Conservation (phyloP, 805 yeast genomes). For the Yamadazyma tumulicola region DNA sequence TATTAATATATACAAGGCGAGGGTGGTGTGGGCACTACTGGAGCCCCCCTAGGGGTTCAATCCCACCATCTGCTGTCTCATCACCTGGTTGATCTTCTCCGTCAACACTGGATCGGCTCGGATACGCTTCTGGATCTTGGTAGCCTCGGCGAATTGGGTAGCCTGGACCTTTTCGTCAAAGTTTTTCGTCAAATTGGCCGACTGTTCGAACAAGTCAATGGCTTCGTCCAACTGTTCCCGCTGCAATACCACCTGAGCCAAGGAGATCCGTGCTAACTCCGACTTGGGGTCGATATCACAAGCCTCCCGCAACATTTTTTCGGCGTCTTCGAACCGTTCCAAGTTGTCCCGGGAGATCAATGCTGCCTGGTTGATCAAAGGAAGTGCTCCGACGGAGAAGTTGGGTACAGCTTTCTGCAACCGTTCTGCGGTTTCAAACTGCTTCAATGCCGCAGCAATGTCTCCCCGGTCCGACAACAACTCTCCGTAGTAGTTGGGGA, state of each 20-base stretch:
- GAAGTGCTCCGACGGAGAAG: constrained; percentile 82
- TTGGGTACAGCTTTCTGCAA: constrained; percentile 68
- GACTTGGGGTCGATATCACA: constrained; percentile 80
- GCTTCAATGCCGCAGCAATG: constrained; percentile 65
- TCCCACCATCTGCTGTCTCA: constrained; percentile 27
- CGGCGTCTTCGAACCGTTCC: constrained; percentile 51
- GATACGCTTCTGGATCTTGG: constrained; percentile 81
- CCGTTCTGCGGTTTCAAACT: constrained; percentile 82
- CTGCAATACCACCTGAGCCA: constrained; percentile 89
- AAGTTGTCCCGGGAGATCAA: constrained; percentile 55
- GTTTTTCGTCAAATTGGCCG: constrained; percentile 78
- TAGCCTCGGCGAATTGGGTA: constrained; percentile 86
- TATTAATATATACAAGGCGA: no score
- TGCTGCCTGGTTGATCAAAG: constrained; percentile 86
- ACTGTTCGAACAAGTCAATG: constrained; percentile 73
- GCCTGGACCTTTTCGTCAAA: constrained; percentile 87
- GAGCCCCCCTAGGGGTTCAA: background rate
- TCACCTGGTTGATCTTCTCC: constrained; percentile 58
- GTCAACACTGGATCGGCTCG: constrained; percentile 64
- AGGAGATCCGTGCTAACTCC: constrained; percentile 84
- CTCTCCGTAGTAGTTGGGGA: constrained; percentile 95
- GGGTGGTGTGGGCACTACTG: no score
- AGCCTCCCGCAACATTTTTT: constrained; percentile 67
- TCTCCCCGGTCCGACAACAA: constrained; percentile 80
- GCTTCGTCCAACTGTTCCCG: constrained; percentile 81